Base-by-base conservation (phyloP, 2,329 filamentous ascomycete genomes). In the Calonectria naviculata region DNA sequence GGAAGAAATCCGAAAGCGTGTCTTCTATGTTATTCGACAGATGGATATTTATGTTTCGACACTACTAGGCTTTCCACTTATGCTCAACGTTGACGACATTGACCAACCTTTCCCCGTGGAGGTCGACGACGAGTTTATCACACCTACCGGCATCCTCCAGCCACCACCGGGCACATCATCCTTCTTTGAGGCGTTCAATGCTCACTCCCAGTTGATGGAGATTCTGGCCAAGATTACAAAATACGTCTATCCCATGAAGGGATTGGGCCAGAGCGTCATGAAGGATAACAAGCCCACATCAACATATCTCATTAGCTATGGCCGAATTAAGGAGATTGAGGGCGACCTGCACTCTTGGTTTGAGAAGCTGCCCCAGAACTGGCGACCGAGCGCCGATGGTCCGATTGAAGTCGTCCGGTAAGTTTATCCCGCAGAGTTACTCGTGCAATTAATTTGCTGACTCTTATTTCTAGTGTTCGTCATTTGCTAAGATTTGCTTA, bases 401-500 rank as follows among this genome's bases (percentile, higher is more conserved):
- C 88, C 92, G 1, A 89, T 92, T 38, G 92, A 95, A 78, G 89
- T 95, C 28, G 89, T 95, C 76, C 89, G 94, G 94, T 94, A 88
- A 85, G 89, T 82, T 49, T 13, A 44, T 46, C 10, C 15, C 7
- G 21, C 8, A 8, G 1, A 38, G 10, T 5, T 19, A 15, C 34
- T 15, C 9, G 17, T 8, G 17, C 21, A 17, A 12, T 34, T 34
- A 42, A 64, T 28, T 28, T 65, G 38, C 74, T 76, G 41, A 78
- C 36, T 42, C 5, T 2, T 10, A 4, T 21, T 19, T 54, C 64
- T 15, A 90, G 89, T 12, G 87, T 91, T n/a, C 93, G 94, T 71
- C 94, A 95, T 73, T 85, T 95, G 28, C 85, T 97, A 24, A 89
- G 94, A 41, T 92, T 97, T 82, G 90, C 92, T n/a, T 96, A 94